phyloP scores from a whole-genome alignment of 2,329 filamentous ascomycete genomes.

The Aspergillus sp. region DNA sequence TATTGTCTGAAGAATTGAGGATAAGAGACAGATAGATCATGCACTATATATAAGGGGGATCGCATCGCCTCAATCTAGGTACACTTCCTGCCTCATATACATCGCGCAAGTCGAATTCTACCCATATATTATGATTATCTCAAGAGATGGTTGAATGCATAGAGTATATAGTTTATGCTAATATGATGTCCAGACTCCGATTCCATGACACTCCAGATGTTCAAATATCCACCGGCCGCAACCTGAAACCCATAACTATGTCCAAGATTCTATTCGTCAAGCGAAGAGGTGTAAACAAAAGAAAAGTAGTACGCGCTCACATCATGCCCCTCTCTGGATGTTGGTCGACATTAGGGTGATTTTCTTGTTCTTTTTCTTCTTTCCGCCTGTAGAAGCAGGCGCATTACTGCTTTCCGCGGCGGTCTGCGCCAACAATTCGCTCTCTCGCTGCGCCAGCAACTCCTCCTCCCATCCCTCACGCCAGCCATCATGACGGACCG shows the following conservation, averaged over 20 bases:
- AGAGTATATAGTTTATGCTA: background rate
- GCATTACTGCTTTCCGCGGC: conserved; percentile 29
- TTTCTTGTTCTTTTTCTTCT: conserved; percentile 66
- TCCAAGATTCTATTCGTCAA: background rate
- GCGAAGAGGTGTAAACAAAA: background rate
- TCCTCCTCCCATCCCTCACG: conserved; percentile 79
- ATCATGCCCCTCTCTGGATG: conserved; percentile 55
- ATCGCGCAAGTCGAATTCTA: no score
- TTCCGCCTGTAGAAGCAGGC: conserved; percentile 33
- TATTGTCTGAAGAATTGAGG: no score
- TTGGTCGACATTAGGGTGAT: conserved; percentile 68
- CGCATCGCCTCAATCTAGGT: no score
- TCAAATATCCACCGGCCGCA: conserved; percentile 2
- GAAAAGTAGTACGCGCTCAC: background rate
- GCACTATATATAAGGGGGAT: no score
- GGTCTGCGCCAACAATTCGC: conserved; percentile 48
- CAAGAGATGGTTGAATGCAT: background rate
- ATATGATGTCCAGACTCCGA: conserved; percentile 9
- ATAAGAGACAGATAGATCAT: no score
- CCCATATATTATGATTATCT: no score
- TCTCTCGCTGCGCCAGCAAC: conserved; percentile 61
- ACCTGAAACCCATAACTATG: background rate
- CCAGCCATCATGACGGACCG: conserved; percentile 73
- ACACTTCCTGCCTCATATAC: no score
- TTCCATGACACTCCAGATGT: background rate